Evolutionary conservation across 2,329 filamentous ascomycete species (phyloP).

Genomic region (Calonectria pauciramosa): DNA sequence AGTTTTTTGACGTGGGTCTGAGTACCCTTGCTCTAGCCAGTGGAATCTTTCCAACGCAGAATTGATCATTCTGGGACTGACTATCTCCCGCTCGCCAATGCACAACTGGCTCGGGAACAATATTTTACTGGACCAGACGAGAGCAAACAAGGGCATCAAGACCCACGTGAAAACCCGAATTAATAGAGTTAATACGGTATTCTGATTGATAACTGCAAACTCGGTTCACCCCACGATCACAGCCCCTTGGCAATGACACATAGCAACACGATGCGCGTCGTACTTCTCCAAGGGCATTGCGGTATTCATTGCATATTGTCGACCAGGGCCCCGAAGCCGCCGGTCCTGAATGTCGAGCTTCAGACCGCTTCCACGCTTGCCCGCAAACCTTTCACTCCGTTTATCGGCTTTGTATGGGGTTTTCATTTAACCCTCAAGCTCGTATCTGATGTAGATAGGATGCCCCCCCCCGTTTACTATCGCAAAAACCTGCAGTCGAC

Average conservation of each 20-base stretch:
- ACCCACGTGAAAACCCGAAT: no score
- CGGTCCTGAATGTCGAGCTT: neutral
- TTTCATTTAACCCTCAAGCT: neutral
- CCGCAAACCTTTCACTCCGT: neutral
- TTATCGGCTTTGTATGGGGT: neutral
- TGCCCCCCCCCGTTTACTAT: neutral
- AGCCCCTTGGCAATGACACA: neutral
- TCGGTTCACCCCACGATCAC: neutral
- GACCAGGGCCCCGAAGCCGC: neutral
- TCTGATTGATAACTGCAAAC: neutral
- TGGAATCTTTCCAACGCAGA: no score
- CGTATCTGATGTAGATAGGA: neutral
- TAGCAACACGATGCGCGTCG: neutral
- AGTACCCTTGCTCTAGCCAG: no score
- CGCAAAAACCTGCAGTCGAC: neutral
- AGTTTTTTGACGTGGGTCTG: no score
- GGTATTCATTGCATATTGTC: neutral
- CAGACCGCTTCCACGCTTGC: neutral
- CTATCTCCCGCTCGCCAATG: no score
- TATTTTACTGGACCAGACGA: no score
- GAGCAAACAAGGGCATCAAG: no score
- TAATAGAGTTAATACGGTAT: neutral
- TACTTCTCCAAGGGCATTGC: neutral
- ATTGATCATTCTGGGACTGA: no score
- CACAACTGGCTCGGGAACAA: no score